Base-by-base conservation (phyloP, 2,329 filamentous ascomycete genomes). In the Zalaria sp. region DNA sequence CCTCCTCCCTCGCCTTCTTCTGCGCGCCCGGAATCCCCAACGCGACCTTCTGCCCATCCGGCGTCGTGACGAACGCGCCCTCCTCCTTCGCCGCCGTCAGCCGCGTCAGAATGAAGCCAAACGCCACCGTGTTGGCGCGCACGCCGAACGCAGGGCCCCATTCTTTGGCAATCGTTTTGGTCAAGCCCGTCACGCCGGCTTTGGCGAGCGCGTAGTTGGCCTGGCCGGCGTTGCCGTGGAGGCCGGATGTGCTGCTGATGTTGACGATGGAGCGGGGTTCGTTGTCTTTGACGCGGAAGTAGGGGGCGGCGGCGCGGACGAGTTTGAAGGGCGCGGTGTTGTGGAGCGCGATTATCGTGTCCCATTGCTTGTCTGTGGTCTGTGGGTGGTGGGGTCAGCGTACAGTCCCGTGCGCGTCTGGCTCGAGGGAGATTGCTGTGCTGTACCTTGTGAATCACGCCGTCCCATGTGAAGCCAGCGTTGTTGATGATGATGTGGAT, bases 401-500 rank as follows among this genome's bases (percentile, higher is more conserved):
- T 18, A 38, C 27, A 10, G 43, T 32, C 34, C 18, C 18, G 18
- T 18, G 18, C 18, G 18, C 18, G 18, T 18, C 18, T 40, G 11
- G 9, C 3, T 10, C 9, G 25, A 18, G 25, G 11, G 36, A 25
- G 27, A 5, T 10, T 27, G 11, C 11, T n/a, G 27, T 38, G n/a
- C 7, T 10, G 11, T 49, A 73, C 71, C 65, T 91, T 93, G 70
- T 93, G 84, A 50, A 93, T 86, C 34, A 93, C 85, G 5, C 81
- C 87, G 60, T 94, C 87, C 84, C 86, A 93, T 1, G 87, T 93
- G 64, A 85, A 93, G 35, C 85, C 86, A 1, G 86, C 87, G 59
- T 93, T 93, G 64, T 93, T 93, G 45, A 93, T 83, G 43, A 93
- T 81, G 57, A 91, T 82, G 61, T 93, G 82, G 47, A 94, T 87